These are phyloP conservation scores for Kickxella alabastrina DNA, from an alignment of 192 early-diverging fungal genomes.

Conservation along the genomic window DNA sequence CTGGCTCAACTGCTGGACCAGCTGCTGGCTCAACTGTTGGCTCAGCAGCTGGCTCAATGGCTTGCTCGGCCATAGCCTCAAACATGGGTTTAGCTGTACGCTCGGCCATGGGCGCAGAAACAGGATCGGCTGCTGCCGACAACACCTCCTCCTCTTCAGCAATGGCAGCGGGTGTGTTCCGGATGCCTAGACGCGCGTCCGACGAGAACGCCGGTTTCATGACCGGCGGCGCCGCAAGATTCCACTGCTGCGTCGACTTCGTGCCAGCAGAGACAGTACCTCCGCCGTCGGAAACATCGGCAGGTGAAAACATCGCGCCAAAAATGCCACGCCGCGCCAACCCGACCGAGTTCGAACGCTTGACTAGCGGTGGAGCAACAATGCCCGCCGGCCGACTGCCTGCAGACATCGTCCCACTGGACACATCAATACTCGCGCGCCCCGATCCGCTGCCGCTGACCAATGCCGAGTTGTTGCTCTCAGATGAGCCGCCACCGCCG, in stretches of 20 bases:
- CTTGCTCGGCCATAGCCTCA: too few species aligned
- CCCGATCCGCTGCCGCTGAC: neutral
- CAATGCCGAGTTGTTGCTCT: constrained; percentile 1
- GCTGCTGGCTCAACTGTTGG: too few species aligned
- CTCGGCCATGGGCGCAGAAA: neutral
- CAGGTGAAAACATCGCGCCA: constrained; percentile 22
- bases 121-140: neutral
- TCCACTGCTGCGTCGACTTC: neutral
- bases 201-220: constrained; percentile 14
- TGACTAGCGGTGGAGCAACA: constrained; percentile 15
- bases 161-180: constrained; percentile 1
- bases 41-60: neutral
- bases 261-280: neutral
- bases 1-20: too few species aligned
- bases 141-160: constrained; percentile 2
- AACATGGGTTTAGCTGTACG: too few species aligned
- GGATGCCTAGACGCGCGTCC: constrained; percentile 4
- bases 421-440: constrained; percentile 40
- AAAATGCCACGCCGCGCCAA: constrained; percentile 26
- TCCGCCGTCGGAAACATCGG: neutral
- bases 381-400: neutral
- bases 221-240: constrained; percentile 1
- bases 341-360: constrained; percentile 49
- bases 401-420: constrained; percentile 10
- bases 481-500: neutral